A percentile compares a stretch with the other conserved stretches of the same genome.
These are phyloP conservation scores for Vicia villosa DNA, from an alignment of 306 rosid species.

Conservation along the genomic window DNA sequence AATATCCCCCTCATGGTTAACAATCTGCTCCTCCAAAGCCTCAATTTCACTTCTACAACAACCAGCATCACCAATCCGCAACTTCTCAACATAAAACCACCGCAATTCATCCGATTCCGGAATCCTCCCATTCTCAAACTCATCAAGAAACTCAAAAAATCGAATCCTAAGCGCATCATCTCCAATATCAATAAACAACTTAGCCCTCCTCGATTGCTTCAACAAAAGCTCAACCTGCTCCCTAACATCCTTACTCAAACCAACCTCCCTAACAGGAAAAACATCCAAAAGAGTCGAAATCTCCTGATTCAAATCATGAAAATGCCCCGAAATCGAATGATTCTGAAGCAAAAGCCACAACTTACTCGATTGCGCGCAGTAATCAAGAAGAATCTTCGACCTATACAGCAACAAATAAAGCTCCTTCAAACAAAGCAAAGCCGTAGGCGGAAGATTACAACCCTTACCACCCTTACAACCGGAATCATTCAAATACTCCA, in stretches of 20 bases:
- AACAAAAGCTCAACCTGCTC: conserved; percentile 84
- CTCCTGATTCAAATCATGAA: conserved; percentile 86
- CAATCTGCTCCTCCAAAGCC: conserved; percentile 92
- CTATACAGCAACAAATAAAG: conserved; percentile 74
- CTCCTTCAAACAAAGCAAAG: conserved; percentile 80
- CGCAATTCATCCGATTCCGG: conserved; percentile 58
- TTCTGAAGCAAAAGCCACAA: conserved; percentile 93
- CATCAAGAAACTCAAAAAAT: conserved; percentile 56
- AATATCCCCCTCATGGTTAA: conserved; percentile 82
- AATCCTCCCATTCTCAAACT: conserved; percentile 64
- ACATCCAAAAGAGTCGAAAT: conserved; percentile 89
- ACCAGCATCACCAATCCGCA: conserved; percentile 62
- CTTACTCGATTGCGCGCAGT: conserved; percentile 82
- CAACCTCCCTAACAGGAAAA: conserved; percentile 65
- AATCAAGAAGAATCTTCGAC: conserved; percentile 87
- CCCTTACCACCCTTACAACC: conserved; percentile 12
- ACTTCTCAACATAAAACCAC: conserved; percentile 55
- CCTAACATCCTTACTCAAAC: conserved; percentile 70
- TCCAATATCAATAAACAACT: conserved; percentile 56
- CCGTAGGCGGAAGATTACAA: conserved; percentile 53
- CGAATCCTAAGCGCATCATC: conserved; percentile 63
- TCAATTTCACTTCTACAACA: conserved; percentile 78
- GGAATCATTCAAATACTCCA: conserved; percentile 65
- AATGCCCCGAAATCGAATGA: conserved; percentile 85
- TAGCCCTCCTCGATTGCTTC: conserved; percentile 63